phyloP scores from a whole-genome alignment of 2,329 filamentous ascomycete genomes.

The Paecilomyces dactylethromorphus region DNA sequence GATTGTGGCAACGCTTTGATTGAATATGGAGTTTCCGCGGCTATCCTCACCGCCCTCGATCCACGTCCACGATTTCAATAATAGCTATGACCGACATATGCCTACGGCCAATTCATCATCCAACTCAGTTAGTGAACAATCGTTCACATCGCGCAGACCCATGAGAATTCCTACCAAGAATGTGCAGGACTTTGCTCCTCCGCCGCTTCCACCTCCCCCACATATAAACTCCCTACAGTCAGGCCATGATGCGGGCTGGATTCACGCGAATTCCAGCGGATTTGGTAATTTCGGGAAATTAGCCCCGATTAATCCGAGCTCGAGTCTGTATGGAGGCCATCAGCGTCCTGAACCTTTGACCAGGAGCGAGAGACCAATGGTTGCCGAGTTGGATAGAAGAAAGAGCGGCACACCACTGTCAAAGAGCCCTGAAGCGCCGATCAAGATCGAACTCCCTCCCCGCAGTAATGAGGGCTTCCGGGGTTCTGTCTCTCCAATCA shows the following conservation, averaged over 20 bases:
- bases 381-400: conserved; percentile 30
- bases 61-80: conserved; percentile 34
- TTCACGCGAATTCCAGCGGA: conserved; percentile 52
- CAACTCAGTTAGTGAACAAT: conserved; percentile 35
- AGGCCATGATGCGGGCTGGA: conserved; percentile 57
- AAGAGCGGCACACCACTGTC: conserved; percentile 19
- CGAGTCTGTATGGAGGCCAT: conserved; percentile 44
- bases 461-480: conserved; percentile 26
- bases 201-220: conserved; percentile 61
- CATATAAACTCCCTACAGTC: conserved; percentile 50
- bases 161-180: conserved; percentile 59
- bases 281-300: conserved; percentile 41
- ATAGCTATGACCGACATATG: conserved; percentile 23
- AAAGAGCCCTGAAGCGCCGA: conserved; percentile 27
- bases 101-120: conserved; percentile 28
- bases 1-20: conserved; percentile 16
- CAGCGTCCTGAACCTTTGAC: conserved; percentile 26
- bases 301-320: conserved; percentile 43
- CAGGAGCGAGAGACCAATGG: conserved; percentile 27
- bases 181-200: conserved; percentile 44
- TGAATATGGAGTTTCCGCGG: conserved; percentile 41
- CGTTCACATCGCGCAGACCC: conserved; percentile 42
- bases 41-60: conserved; percentile 35
- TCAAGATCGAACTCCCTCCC: conserved; percentile 28
- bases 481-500: conserved; percentile 22